Evolutionary conservation across 495 filamentous ascomycete species (phyloP).

Genomic region (Talaromyces nanjingensis): DNA sequence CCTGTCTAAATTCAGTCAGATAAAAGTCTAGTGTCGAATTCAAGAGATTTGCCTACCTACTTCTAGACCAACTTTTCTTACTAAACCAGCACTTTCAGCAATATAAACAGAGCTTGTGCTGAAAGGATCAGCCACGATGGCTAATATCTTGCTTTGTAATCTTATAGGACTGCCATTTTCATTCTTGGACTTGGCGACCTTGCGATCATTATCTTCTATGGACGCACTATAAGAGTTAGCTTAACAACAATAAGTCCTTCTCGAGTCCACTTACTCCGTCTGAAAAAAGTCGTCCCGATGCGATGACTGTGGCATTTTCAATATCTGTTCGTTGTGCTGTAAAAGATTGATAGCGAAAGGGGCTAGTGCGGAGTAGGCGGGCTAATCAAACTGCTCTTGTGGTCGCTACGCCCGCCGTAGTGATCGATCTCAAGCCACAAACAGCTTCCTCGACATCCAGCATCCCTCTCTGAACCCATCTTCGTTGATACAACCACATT

Average conservation of each 20-base stretch:
- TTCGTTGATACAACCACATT: slow-evolving; percentile 8
- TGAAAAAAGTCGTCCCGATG: slow-evolving; percentile 82
- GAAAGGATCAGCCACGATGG: slow-evolving; percentile 60
- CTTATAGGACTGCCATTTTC: slow-evolving; percentile 72
- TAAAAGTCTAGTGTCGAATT: not conserved
- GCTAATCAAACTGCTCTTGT: not conserved
- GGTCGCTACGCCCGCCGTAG: slow-evolving; percentile 6
- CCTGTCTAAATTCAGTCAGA: slow-evolving; percentile 31
- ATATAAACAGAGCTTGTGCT: slow-evolving; percentile 59
- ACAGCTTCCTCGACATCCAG: slow-evolving; percentile 12
- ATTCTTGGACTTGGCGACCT: slow-evolving; percentile 74
- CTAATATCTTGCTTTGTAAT: slow-evolving; percentile 80
- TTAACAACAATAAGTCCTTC: not conserved
- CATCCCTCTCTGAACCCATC: slow-evolving; percentile 8
- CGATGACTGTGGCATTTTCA: slow-evolving; percentile 54
- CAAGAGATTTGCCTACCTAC: slow-evolving; percentile 49
- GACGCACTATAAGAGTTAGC: slow-evolving; percentile 47
- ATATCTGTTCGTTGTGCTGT: not conserved
- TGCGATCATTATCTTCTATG: slow-evolving; percentile 62
- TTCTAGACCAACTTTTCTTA: slow-evolving; percentile 64
- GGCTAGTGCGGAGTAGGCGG: not conserved
- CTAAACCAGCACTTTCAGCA: slow-evolving; percentile 74
- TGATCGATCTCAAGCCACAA: slow-evolving; percentile 9
- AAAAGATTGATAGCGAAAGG: not conserved
- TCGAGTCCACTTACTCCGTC: slow-evolving; percentile 54